Evolutionary conservation across 805 yeast species (phyloP).

Genomic region (Metschnikowia dekortorum): DNA sequence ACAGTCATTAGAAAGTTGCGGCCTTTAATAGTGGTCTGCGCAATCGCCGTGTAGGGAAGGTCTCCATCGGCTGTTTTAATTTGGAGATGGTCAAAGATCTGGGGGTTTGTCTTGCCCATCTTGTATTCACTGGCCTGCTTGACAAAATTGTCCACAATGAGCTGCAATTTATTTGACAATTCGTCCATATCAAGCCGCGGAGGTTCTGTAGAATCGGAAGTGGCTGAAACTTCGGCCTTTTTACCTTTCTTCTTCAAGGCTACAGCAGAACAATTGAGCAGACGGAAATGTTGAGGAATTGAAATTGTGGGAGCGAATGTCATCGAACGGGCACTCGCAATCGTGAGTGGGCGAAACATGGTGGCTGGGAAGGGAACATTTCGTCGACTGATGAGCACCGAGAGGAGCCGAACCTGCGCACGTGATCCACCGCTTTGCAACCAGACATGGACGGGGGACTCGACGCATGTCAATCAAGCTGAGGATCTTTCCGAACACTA

Average conservation of each 20-base stretch:
- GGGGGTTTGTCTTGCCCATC: conserved; percentile 66
- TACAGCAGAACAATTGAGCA: conserved; percentile 3
- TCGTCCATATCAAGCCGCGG: conserved; percentile 26
- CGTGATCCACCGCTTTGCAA: background rate
- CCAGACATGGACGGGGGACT: background rate
- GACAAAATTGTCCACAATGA: conserved; percentile 48
- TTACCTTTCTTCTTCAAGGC: conserved; percentile 14
- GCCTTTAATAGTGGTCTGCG: conserved; percentile 69
- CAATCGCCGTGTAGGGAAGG: conserved; percentile 55
- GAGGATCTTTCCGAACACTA: too few relatives aligned
- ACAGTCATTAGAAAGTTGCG: conserved; percentile 72
- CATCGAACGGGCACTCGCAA: background rate
- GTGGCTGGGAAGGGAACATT: background rate
- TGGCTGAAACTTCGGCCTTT: conserved; percentile 6
- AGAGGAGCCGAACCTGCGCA: background rate
- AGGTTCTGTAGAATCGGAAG: conserved; percentile 5
- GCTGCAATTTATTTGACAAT: conserved; percentile 41
- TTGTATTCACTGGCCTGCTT: conserved; percentile 58
- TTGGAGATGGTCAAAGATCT: conserved; percentile 55
- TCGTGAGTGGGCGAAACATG: conserved; percentile 2
- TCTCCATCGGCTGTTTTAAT: conserved; percentile 48
- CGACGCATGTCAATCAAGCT: background rate
- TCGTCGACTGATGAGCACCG: background rate
- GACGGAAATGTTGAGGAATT: background rate
- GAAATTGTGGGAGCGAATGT: background rate